Evolutionary conservation across 495 filamentous ascomycete species (phyloP).

Genomic region (Wilcoxina mikolae): DNA sequence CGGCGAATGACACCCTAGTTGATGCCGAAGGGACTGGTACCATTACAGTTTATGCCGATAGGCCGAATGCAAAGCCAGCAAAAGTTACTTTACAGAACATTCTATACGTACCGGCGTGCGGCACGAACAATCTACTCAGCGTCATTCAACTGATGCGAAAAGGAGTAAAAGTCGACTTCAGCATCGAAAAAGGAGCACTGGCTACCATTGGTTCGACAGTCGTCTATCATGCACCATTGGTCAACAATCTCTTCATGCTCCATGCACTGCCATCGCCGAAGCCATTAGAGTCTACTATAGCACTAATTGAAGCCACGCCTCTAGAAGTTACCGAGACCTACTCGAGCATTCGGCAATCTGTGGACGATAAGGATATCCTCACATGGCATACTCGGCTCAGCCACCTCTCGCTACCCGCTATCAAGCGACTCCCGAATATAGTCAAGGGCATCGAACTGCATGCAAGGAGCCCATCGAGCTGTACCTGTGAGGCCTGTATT

Average conservation of each 20-base stretch:
- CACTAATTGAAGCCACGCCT: background rate
- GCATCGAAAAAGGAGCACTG: background rate
- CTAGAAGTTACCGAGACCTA: background rate
- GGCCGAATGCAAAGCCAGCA: too few species aligned
- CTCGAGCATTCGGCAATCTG: too few species aligned
- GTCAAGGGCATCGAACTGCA: background rate
- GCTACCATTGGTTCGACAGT: background rate
- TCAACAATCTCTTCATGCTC: background rate
- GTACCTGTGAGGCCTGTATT: background rate
- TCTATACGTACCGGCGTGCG: too few species aligned
- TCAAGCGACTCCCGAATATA: too few species aligned
- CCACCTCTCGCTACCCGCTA: too few species aligned
- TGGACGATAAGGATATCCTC: background rate
- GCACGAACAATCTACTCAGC: background rate
- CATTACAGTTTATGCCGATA: too few species aligned
- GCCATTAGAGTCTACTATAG: background rate
- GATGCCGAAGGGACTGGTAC: too few species aligned
- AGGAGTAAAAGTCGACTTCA: background rate
- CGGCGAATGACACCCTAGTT: too few species aligned
- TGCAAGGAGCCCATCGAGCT: background rate
- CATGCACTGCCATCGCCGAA: background rate
- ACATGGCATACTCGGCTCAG: background rate
- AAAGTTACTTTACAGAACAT: too few species aligned
- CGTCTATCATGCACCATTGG: background rate
- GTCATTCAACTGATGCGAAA: background rate